Evolutionary conservation across 306 rosid species (phyloP).

Genomic region (Prunus mume): DNA sequence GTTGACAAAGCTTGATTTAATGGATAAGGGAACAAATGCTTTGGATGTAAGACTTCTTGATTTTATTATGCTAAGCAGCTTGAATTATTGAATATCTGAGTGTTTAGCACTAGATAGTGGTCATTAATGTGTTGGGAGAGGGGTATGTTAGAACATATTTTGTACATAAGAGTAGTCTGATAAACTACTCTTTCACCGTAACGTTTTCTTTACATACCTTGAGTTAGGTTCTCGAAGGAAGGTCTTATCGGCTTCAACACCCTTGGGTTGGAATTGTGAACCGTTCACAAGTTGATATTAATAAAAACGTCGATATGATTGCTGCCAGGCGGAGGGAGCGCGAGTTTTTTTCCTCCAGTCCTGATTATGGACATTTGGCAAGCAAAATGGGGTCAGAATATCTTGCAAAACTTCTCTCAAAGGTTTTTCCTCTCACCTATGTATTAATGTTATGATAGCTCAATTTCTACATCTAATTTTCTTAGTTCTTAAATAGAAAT

Average conservation of each 20-base stretch:
- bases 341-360: constrained; percentile 40
- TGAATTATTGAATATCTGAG: constrained; percentile 15
- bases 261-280: constrained; percentile 63
- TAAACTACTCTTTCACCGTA: background rate
- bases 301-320: constrained; percentile 44
- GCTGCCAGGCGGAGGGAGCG: constrained; percentile 43
- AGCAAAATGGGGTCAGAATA: constrained; percentile 51
- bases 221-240: constrained; percentile 52
- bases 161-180: background rate
- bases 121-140: background rate
- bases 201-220: constrained; percentile 3
- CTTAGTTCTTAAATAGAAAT: background rate
- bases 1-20: constrained; percentile 90
- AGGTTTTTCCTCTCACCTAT: constrained; percentile 28
- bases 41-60: constrained; percentile 56
- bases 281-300: constrained; percentile 56
- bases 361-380: constrained; percentile 42
- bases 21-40: constrained; percentile 95
- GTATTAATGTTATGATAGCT: background rate
- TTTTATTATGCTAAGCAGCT: constrained; percentile 10
- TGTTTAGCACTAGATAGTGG: constrained; percentile 19
- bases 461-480: background rate
- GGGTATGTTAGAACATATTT: background rate
- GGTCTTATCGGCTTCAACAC: constrained; percentile 44
- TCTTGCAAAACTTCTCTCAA: constrained; percentile 53